Evolutionary conservation across 2,329 filamentous ascomycete species (phyloP).

Genomic region (Epichloe baconii): DNA sequence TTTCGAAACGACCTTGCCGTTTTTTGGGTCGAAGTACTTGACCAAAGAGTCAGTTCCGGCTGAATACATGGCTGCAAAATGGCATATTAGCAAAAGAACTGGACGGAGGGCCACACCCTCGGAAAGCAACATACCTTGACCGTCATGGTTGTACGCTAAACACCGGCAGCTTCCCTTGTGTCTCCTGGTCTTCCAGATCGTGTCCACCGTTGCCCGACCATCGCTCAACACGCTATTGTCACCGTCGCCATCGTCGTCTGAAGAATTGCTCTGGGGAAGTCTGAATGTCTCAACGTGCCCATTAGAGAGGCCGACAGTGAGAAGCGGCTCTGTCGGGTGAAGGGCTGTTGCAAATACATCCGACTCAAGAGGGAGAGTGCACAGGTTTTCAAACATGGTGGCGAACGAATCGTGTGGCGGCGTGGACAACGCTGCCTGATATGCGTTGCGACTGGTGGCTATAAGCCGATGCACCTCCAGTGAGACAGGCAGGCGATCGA

Average conservation of each 20-base stretch:
- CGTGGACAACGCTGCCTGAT: background rate
- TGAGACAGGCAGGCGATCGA: background rate
- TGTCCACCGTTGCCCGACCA: conserved; percentile 67
- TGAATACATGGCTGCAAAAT: conserved; percentile 41
- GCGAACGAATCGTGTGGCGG: background rate
- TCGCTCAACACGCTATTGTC: conserved; percentile 37
- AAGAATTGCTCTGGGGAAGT: conserved; percentile 46
- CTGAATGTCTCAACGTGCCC: conserved; percentile 80
- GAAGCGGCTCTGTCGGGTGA: conserved; percentile 70
- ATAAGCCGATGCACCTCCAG: background rate
- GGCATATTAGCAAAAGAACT: background rate
- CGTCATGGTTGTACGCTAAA: conserved; percentile 67
- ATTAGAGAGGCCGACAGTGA: conserved; percentile 73
- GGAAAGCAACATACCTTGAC: conserved; percentile 42
- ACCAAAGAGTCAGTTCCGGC: conserved; percentile 48
- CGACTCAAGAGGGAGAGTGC: conserved; percentile 70
- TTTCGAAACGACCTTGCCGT: conserved; percentile 65
- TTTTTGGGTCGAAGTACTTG: conserved; percentile 43
- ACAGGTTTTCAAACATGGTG: conserved; percentile 79
- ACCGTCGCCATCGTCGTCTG: conserved; percentile 36
- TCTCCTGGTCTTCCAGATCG: conserved; percentile 71
- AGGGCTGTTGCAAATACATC: conserved; percentile 84
- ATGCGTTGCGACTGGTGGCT: background rate
- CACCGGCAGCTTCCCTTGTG: conserved; percentile 91
- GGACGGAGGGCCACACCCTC: background rate